Base-by-base conservation (phyloP, 495 filamentous ascomycete genomes). In the Aspergillus hancockii region DNA sequence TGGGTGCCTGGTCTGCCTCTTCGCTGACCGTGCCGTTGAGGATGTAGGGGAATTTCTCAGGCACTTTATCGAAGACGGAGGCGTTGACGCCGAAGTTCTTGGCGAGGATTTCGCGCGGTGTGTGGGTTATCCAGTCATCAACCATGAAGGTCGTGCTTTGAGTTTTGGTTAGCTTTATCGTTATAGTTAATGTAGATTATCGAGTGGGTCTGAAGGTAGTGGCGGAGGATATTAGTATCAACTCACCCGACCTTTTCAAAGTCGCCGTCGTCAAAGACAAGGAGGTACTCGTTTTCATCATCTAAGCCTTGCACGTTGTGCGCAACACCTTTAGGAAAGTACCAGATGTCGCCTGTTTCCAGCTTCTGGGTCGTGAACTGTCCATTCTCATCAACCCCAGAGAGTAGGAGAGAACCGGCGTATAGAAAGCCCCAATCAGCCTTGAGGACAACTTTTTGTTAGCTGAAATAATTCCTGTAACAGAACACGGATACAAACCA, bases 401-500 rank as follows among this genome's bases (percentile, higher is more conserved):
- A 81, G 13, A 88, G 68, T 3, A 81, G 65, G 6, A 88, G 75
- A 22, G 75, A 79, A 19, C 86, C 85, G 4, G 75, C 63, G 55
- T 86, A 86, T 1, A 88, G 73, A 56, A 82, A 83, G 12, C 84
- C 86, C 85, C 85, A 88, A 71, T 89, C 85, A 46, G 84, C 85
- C 82, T 87, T 32, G 6, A 32, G 10, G 31, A 50, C n/a, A n/a
- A 12, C 16, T 28, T 22, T 19, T 45, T 62, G 52, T 51, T 60
- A 25, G 46, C 12, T 19, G 21, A 34, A 8, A 5, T 0, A 40
- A 5, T 49, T 12, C 25, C 4, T n/a, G n/a, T n/a, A n/a, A n/a
- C n/a, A n/a, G n/a, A n/a, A n/a, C n/a, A n/a, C n/a, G n/a, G n/a
- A n/a, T 7, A 71, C 79, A 54, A 70, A 85, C 84, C 31, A 85